Evolutionary conservation across 495 filamentous ascomycete species (phyloP).

Genomic region (Trichoderma orchidacearum): DNA sequence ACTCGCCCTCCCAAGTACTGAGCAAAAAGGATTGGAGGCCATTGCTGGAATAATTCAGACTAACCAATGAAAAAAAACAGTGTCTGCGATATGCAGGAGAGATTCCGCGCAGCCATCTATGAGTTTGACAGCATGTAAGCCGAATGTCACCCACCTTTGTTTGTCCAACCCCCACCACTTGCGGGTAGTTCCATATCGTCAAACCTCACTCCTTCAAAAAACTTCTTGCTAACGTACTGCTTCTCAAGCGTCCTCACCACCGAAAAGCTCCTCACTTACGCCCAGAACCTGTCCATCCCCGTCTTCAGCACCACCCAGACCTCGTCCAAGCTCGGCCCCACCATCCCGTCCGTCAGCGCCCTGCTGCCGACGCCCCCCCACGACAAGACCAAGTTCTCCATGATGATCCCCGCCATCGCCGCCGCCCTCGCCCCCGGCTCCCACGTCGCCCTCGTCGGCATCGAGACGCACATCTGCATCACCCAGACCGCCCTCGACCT

Average conservation of each 20-base stretch:
- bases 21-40: too few relatives aligned
- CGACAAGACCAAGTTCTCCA: constrained; percentile 83
- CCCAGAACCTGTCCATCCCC: constrained; percentile 56
- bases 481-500: constrained; percentile 84
- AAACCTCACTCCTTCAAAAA: constrained; percentile 47
- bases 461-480: constrained; percentile 91
- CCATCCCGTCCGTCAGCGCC: constrained; percentile 50
- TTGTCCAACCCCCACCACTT: neutral
- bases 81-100: constrained; percentile 92
- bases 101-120: constrained; percentile 69
- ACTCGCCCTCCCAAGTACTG: too few relatives aligned
- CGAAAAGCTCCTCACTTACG: constrained; percentile 38
- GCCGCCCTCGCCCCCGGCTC: constrained; percentile 22
- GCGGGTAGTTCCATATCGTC: constrained; percentile 7
- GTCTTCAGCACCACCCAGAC: constrained; percentile 78
- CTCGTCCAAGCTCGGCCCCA: constrained; percentile 58
- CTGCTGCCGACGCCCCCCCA: constrained; percentile 20
- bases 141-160: constrained; percentile 5
- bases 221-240: neutral
- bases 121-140: constrained; percentile 68
- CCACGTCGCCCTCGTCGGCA: constrained; percentile 59
- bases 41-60: neutral
- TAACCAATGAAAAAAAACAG: constrained; percentile 25
- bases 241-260: constrained; percentile 33
- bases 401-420: constrained; percentile 44